Base-by-base conservation (phyloP, 345 rosid species). In the Eucalyptus erythrocorys region DNA sequence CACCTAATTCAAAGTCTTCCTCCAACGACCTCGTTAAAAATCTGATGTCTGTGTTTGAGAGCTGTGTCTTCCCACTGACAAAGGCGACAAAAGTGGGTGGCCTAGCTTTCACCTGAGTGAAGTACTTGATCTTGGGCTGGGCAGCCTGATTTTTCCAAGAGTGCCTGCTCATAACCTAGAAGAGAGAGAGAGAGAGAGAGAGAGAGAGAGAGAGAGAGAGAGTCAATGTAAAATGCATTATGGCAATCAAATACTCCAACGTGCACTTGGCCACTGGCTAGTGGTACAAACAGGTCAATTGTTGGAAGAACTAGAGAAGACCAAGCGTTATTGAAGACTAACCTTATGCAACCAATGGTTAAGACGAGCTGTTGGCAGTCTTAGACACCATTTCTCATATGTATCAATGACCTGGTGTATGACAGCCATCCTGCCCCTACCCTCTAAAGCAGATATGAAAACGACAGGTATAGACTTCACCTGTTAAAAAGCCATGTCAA, bases 81-180 rank as follows among this genome's bases (percentile, higher is more conserved):
- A 98, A 98, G 89, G 99, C 97, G 2, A 98, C 96, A 89, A 98
- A 98, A 87, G 99, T 98, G 3, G 99, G 99, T 24, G 99, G 99
- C 50, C 99, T 92, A 43, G 99, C 99, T 95, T 98, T 98, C 92
- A 98, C 99, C 88, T 98, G 99, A 47, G 99, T 96, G 92, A 98
- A 95, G 90, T 97, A 98, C 92, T 98, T 98, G 86, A 98, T 94
- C 95, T 95, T 98, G 40, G 98, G 97, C 88, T 96, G 96, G 13
- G 98, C 93, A 43, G 98, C 95, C 61, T 93, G 94, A 89, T 95
- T 99, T 94, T 93, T 98, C 99, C 99, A 98, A 4, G 99, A 98
- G 91, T 97, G 99, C 87, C 99, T 92, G 91, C 99, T 96, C 98
- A 95, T 93, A 40, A 97, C 96, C 99, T 97, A 92, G 57, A n/a